Percentiles rank a stretch among this genome's conserved stretches.
phyloP scores from a whole-genome alignment of 1,139 yeast genomes.

The Nakaseomyces kungkrabaensis region DNA sequence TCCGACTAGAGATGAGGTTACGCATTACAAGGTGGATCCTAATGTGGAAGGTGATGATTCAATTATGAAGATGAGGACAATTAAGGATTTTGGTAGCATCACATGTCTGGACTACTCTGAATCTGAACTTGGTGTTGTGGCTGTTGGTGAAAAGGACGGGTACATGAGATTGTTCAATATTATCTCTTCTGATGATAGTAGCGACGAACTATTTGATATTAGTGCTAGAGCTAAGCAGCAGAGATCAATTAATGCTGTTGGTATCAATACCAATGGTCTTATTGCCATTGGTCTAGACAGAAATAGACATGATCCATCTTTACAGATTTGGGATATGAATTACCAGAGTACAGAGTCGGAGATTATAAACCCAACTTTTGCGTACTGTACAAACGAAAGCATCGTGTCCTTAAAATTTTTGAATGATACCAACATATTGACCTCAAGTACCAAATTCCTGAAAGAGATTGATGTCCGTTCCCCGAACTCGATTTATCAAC shows the following conservation, averaged over 20 bases:
- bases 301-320: conserved; percentile 65
- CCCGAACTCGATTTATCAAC: conserved; percentile 61
- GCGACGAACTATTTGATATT: conserved; percentile 12
- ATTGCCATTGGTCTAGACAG: conserved; percentile 77
- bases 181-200: neutral
- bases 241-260: conserved; percentile 65
- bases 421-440: conserved; percentile 51
- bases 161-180: conserved; percentile 56
- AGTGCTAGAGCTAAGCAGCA: conserved; percentile 52
- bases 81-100: conserved; percentile 61
- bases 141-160: conserved; percentile 70
- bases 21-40: conserved; percentile 29
- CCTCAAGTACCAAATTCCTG: conserved; percentile 69
- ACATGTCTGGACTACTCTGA: conserved; percentile 64
- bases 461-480: conserved; percentile 70
- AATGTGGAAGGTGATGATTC: conserved; percentile 32
- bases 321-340: conserved; percentile 75
- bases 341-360: conserved; percentile 36
- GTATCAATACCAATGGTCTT: conserved; percentile 56
- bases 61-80: conserved; percentile 40
- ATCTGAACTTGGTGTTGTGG: conserved; percentile 47
- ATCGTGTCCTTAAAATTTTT: conserved; percentile 59
- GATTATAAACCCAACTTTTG: conserved; percentile 44
- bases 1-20: conserved; percentile 31
- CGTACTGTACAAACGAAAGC: conserved; percentile 66